Conservation (phyloP, 495 filamentous ascomycete genomes). For the Amniculicola lignicola region DNA sequence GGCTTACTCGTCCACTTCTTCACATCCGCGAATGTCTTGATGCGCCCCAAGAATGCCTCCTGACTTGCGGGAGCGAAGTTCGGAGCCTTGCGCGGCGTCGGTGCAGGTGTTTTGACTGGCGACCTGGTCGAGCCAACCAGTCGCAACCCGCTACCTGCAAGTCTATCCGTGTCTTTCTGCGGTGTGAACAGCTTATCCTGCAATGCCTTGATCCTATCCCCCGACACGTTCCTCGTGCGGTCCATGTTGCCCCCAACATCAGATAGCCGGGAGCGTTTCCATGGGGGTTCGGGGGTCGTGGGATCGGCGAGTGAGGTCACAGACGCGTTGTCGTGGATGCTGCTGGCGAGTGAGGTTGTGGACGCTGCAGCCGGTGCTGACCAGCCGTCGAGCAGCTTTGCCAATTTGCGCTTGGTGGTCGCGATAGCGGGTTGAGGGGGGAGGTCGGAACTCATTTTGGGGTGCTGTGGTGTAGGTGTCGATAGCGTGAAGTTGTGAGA, state of each 20-base stretch:
- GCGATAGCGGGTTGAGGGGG: conserved; percentile 34
- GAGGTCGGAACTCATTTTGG: conserved; percentile 9
- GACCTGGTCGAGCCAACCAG: conserved; percentile 5
- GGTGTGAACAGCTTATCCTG: conserved; percentile 19
- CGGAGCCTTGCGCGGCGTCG: conserved; percentile 37
- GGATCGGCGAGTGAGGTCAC: conserved; percentile 17
- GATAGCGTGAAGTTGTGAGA: neutral
- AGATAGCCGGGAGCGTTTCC: conserved; percentile 33
- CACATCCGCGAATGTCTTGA: conserved; percentile 85
- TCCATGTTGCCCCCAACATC: conserved; percentile 26
- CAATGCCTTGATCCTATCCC: conserved; percentile 21
- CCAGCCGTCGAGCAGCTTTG: conserved; percentile 43
- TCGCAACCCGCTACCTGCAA: conserved; percentile 6
- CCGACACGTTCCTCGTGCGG: conserved; percentile 13
- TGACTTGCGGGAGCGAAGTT: conserved; percentile 83
- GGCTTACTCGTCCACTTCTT: conserved; percentile 86
- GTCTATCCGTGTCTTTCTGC: conserved; percentile 3
- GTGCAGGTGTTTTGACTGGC: neutral
- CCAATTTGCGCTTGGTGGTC: conserved; percentile 45
- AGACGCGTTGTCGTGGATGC: conserved; percentile 14
- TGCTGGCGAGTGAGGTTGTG: conserved; percentile 20
- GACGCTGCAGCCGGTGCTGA: conserved; percentile 35
- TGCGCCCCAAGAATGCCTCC: conserved; percentile 71
- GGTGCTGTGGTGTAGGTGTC: neutral
- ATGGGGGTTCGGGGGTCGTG: conserved; percentile 16